A percentile compares a stretch with the other conserved stretches of the same genome.
Conservation (phyloP, 495 filamentous ascomycete genomes). For the Stereocaulon alpinum region DNA sequence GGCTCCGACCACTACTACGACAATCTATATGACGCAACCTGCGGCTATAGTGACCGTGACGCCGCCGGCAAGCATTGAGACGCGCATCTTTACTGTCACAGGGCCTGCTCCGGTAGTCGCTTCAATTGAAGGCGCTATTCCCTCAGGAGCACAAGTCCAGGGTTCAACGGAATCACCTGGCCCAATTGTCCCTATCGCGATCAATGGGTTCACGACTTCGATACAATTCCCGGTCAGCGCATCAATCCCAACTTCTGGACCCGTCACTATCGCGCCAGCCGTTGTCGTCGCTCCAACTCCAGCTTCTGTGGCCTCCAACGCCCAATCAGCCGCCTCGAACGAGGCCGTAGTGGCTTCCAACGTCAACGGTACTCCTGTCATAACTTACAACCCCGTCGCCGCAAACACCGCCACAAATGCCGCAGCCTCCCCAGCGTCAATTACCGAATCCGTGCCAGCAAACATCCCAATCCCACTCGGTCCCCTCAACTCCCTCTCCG, state of each 20-base stretch:
- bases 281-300: neutral
- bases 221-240: slow-evolving; percentile 12
- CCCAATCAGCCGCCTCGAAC: slow-evolving; percentile 13
- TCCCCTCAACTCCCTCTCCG: slow-evolving; percentile 9
- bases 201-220: slow-evolving; percentile 10
- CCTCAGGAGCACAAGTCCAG: slow-evolving; percentile 8
- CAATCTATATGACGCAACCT: slow-evolving; percentile 7
- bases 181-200: slow-evolving; percentile 12
- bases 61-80: slow-evolving; percentile 9
- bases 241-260: slow-evolving; percentile 10
- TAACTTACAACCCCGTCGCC: no score
- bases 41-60: slow-evolving; percentile 13
- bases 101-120: slow-evolving; percentile 10
- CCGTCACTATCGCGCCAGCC: slow-evolving; percentile 10
- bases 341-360: slow-evolving; percentile 16
- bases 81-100: slow-evolving; percentile 16
- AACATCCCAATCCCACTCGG: slow-evolving; percentile 5
- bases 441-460: neutral
- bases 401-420: neutral
- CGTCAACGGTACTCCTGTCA: slow-evolving; percentile 7
- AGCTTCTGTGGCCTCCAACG: neutral
- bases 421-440: neutral
- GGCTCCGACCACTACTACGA: slow-evolving; percentile 13
- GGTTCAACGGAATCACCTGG: slow-evolving; percentile 13
- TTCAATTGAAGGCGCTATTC: slow-evolving; percentile 5